Base-by-base conservation (phyloP, 1,284 basidiomycete genomes). In the Pseudozyma flocculosa region DNA sequence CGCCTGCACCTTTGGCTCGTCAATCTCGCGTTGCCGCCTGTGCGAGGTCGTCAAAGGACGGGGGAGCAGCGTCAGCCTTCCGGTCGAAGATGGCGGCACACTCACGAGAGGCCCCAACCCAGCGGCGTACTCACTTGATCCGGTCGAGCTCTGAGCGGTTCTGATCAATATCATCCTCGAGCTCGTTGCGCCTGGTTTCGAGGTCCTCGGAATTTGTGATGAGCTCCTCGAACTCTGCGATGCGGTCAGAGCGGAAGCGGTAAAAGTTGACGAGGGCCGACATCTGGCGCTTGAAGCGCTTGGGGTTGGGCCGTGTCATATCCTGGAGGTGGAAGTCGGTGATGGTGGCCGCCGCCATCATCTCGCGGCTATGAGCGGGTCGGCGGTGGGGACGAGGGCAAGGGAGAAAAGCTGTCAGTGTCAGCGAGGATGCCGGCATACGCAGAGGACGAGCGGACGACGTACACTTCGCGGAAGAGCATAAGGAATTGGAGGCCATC, bases 1-100 rank as follows among this genome's bases (percentile, higher is more conserved):
- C 37, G 82, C 80, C 49, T 85, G 84, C 10, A 87, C 78, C 70
- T 90, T 87, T 14, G 84, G 84, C 50, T 83, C 82, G 49, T 88
- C 78, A 14, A 79, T 78, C 18, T 70, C 75, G 7, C 85, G 78
- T 32, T 84, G 32, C 32, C 7, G 15, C 32, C 32, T 34, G 32
- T 11, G 29, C 29, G 29, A 29, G 29, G 13, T 29, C 7, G 29
- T 5, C 29, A 29, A 29, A 13, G 29, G 29, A 13, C 5, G 29
- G 13, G 29, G 29, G 29, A 29, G 29, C 5, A 29, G 13, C n/a
- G n/a, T n/a, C n/a, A n/a, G n/a, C n/a, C n/a, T n/a, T n/a, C n/a
- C n/a, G n/a, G n/a, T n/a, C n/a, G n/a, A n/a, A n/a, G n/a, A n/a
- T n/a, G n/a, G n/a, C n/a, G n/a, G n/a, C n/a, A n/a, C n/a, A n/a